A percentile compares a stretch with the other conserved stretches of the same genome.
Evolutionary conservation across 164 flowering plant species (phyloP).

Genomic region (Tetrastigma voinierianum): DNA sequence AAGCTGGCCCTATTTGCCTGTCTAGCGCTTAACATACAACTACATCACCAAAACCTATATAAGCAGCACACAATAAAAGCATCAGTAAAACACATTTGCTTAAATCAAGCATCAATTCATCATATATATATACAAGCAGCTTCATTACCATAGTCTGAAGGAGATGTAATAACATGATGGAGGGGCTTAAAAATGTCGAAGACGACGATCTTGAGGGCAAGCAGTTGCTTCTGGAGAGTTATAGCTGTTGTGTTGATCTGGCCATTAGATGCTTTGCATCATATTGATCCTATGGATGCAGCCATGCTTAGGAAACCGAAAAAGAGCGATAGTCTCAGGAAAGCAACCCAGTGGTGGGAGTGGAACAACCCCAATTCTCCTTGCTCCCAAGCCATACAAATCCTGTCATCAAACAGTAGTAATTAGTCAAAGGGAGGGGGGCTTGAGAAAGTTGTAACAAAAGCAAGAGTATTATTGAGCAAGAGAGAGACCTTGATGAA

Average conservation of each 20-base stretch:
- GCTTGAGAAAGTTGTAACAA: background rate
- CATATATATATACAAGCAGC: background rate
- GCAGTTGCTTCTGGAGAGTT: constrained; percentile 49
- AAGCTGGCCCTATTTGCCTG: constrained; percentile 92
- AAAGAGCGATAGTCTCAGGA: constrained; percentile 68
- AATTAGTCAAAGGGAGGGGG: background rate
- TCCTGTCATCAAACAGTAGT: constrained; percentile 29
- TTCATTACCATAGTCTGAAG: constrained; percentile 57
- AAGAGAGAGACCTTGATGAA: constrained; percentile 58
- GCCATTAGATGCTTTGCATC: constrained; percentile 68
- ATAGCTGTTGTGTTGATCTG: constrained; percentile 53
- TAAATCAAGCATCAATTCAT: background rate
- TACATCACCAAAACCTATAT: constrained; percentile 63
- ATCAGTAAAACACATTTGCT: no score
- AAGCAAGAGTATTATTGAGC: background rate
- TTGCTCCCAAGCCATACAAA: constrained; percentile 71
- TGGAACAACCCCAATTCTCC: constrained; percentile 84
- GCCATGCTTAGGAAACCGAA: constrained; percentile 52
- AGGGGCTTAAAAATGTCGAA: constrained; percentile 81
- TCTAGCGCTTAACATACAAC: no score
- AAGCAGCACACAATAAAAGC: background rate
- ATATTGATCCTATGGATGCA: constrained; percentile 66
- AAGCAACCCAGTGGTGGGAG: constrained; percentile 89
- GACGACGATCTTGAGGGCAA: constrained; percentile 64
- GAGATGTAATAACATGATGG: constrained; percentile 49